Percentiles rank a stretch among this genome's conserved stretches.
These are phyloP conservation scores for Nitzschia palea DNA, from an alignment of 108 stramenopile species.

Conservation along the genomic window DNA sequence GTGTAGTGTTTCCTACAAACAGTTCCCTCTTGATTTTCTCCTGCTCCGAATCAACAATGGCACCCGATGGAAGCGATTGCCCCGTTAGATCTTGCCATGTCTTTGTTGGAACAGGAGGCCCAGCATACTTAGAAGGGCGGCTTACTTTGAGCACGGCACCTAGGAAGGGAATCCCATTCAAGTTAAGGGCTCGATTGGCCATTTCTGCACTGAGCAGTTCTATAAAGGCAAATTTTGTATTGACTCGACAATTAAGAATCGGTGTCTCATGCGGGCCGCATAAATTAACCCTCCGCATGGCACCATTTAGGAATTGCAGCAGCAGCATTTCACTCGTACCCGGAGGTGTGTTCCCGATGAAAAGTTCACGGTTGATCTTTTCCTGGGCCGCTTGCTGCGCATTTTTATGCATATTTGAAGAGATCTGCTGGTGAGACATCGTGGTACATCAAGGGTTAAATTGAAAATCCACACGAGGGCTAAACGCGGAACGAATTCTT, in stretches of 20 bases:
- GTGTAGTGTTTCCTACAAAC: constrained; percentile 92
- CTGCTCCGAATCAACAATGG: constrained; percentile 54
- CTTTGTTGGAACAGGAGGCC: constrained; percentile 57
- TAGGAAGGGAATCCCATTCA: constrained; percentile 92
- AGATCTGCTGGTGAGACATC: not conserved
- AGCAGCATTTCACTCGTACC: constrained; percentile 82
- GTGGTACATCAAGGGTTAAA: constrained; percentile 5
- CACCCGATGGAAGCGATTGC: constrained; percentile 60
- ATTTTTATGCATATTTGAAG: constrained; percentile 7
- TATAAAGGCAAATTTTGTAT: constrained; percentile 90
- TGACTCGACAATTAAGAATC: constrained; percentile 80
- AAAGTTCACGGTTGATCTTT: constrained; percentile 90
- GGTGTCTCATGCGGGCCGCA: constrained; percentile 68
- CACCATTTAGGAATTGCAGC: constrained; percentile 89
- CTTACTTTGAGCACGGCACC: constrained; percentile 84
- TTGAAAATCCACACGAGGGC: not conserved
- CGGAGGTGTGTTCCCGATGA: constrained; percentile 93
- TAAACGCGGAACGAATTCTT: not conserved
- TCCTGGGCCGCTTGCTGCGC: constrained; percentile 56
- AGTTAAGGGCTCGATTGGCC: constrained; percentile 77
- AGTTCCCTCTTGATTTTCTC: constrained; percentile 88
- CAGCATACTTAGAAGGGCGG: constrained; percentile 90
- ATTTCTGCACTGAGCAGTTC: constrained; percentile 73
- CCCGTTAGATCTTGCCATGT: constrained; percentile 94
- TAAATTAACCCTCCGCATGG: constrained; percentile 83